These are phyloP conservation scores for Rhodotorula mucilaginosa DNA, from an alignment of 1,284 basidiomycete genomes.

Conservation along the genomic window DNA sequence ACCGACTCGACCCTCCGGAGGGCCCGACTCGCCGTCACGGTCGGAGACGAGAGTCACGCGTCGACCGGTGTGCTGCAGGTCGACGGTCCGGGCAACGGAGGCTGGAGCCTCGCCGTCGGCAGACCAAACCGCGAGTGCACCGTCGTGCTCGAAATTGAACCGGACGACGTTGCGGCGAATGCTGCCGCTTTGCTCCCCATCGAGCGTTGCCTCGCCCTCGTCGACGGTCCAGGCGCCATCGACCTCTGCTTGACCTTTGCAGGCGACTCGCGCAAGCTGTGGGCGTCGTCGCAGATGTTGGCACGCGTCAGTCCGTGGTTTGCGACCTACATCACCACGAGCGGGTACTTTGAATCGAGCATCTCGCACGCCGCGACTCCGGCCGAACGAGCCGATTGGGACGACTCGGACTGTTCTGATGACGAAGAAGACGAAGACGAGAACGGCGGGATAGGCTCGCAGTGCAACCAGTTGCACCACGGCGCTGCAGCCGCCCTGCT, in stretches of 20 bases:
- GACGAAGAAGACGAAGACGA: constrained; percentile 5
- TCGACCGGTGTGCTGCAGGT: not conserved
- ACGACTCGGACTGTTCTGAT: constrained; percentile 23
- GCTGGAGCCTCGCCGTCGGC: constrained; percentile 1
- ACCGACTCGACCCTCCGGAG: not conserved
- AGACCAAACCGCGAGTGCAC: not conserved
- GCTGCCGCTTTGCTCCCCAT: not conserved
- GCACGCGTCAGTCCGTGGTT: constrained; percentile 21
- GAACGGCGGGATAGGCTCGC: too few species aligned
- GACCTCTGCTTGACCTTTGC: constrained; percentile 31
- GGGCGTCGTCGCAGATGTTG: constrained; percentile 11
- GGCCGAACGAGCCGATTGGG: not conserved
- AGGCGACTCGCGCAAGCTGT: not conserved
- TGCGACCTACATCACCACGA: not conserved
- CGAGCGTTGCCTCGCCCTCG: constrained; percentile 6
- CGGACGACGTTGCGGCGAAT: not conserved
- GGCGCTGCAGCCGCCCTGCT: not conserved
- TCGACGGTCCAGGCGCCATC: constrained; percentile 1
- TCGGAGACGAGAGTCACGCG: not conserved
- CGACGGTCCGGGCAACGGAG: not conserved
- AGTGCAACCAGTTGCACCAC: not conserved
- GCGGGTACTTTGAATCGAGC: constrained; percentile 8
- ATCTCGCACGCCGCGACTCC: not conserved
- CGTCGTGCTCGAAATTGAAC: constrained; percentile 14
- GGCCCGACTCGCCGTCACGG: constrained; percentile 2